Conservation (phyloP, 148 eudicot species). For the Chenopodium berlandieri region DNA sequence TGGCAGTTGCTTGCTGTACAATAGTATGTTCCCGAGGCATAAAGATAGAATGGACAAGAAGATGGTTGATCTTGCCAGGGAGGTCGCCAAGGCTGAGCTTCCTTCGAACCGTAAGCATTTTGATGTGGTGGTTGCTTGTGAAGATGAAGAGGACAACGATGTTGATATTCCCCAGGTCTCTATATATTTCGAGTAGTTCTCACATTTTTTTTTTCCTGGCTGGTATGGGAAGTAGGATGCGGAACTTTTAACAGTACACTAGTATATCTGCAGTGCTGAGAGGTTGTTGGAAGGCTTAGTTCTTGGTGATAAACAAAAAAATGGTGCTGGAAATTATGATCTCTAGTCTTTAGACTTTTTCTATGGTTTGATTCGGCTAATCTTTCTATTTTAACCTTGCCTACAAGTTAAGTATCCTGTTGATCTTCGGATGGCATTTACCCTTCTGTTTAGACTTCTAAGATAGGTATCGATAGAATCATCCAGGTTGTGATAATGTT, state of each 20-base stretch:
- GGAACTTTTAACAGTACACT: slow-evolving; percentile 12
- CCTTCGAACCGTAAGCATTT: slow-evolving; percentile 47
- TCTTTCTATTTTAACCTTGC: neutral
- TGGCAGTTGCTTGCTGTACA: slow-evolving; percentile 66
- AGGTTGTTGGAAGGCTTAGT: neutral
- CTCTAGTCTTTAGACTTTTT: slow-evolving; percentile 11
- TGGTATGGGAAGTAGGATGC: neutral
- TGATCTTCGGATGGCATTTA: neutral
- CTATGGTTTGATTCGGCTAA: slow-evolving; percentile 3
- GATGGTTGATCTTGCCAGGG: slow-evolving; percentile 45
- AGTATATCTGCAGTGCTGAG: slow-evolving; percentile 11
- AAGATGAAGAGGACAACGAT: slow-evolving; percentile 55
- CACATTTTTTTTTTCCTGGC: neutral
- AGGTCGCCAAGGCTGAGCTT: slow-evolving; percentile 52
- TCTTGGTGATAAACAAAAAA: neutral
- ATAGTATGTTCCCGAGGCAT: slow-evolving; percentile 56
- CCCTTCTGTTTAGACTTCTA: neutral
- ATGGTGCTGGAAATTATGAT: neutral
- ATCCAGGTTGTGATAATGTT: neutral
- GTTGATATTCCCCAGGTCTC: slow-evolving; percentile 61
- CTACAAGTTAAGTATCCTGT: neutral
- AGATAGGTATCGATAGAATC: neutral
- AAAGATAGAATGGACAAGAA: slow-evolving; percentile 54
- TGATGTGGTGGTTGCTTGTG: slow-evolving; percentile 56
- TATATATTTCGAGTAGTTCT: slow-evolving; percentile 40